Evolutionary conservation across 2,329 filamentous ascomycete genomes (phyloP).

Genomic region (Arthrobotrys entomopaga): DNA sequence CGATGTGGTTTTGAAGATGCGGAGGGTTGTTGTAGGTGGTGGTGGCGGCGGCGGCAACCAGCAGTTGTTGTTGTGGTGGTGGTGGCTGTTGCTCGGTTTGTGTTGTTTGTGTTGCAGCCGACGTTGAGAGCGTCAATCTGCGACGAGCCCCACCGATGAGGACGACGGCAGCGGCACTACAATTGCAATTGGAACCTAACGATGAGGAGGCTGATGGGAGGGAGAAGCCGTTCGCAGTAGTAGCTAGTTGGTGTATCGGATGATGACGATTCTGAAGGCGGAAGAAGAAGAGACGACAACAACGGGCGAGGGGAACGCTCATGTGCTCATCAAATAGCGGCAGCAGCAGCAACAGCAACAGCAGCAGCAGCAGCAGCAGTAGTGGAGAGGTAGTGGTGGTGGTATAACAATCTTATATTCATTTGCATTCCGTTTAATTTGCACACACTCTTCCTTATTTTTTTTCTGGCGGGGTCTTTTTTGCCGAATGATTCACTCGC

Average conservation of each 20-base stretch:
- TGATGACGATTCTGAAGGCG: neutral
- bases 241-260: neutral
- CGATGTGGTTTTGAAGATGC: no score
- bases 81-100: neutral
- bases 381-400: no score
- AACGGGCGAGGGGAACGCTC: neutral
- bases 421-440: no score
- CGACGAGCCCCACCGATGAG: neutral
- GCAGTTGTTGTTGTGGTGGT: neutral
- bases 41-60: constrained; percentile 10
- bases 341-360: neutral
- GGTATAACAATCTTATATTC: no score
- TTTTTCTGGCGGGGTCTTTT: constrained; percentile 18
- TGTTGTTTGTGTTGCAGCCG: constrained; percentile 54
- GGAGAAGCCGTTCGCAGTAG: no score
- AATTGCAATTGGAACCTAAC: neutral
- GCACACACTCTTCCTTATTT: neutral
- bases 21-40: neutral
- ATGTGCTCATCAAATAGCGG: neutral
- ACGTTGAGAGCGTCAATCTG: neutral
- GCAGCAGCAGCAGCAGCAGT: neutral
- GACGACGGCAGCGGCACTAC: neutral
- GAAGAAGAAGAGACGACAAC: neutral
- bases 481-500: constrained; percentile 15
- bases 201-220: neutral